Conservation (phyloP, 805 yeast species). For the Zygosaccharomyces rouxii region DNA sequence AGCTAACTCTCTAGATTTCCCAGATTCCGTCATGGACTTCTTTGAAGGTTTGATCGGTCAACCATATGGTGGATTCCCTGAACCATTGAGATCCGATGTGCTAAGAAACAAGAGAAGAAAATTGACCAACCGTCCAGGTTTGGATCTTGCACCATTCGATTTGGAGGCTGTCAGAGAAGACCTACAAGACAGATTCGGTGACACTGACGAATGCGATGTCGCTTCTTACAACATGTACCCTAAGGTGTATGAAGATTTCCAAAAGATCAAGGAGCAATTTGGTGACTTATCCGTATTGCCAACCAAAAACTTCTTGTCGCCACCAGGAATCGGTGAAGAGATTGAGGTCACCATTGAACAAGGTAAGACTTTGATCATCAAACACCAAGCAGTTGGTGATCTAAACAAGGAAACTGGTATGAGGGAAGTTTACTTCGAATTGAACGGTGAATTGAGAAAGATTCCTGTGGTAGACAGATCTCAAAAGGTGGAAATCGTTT, state of each 20-base stretch:
- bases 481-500: constrained; percentile 76
- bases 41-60: constrained; percentile 99
- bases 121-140: constrained; percentile 87
- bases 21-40: constrained; percentile 95
- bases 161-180: constrained; percentile 67
- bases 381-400: constrained; percentile 90
- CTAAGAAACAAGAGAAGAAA: constrained; percentile 90
- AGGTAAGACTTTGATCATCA: constrained; percentile 91
- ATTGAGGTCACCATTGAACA: constrained; percentile 83
- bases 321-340: constrained; percentile 85
- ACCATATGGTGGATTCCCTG: constrained; percentile 99
- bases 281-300: constrained; percentile 95
- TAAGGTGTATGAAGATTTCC: constrained; percentile 88
- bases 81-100: constrained; percentile 90
- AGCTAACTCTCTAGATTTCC: constrained; percentile 93
- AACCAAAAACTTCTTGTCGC: constrained; percentile 82
- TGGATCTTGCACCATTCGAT: constrained; percentile 81
- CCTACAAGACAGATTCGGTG: constrained; percentile 70
- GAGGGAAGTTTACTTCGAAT: constrained; percentile 95
- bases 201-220: constrained; percentile 78
- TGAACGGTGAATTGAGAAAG: constrained; percentile 97
- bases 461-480: constrained; percentile 86
- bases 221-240: constrained; percentile 98
- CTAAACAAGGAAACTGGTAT: constrained; percentile 78
- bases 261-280: constrained; percentile 64